These are phyloP conservation scores for Lepidium didymum DNA, from an alignment of 345 rosid genomes.

Conservation along the genomic window DNA sequence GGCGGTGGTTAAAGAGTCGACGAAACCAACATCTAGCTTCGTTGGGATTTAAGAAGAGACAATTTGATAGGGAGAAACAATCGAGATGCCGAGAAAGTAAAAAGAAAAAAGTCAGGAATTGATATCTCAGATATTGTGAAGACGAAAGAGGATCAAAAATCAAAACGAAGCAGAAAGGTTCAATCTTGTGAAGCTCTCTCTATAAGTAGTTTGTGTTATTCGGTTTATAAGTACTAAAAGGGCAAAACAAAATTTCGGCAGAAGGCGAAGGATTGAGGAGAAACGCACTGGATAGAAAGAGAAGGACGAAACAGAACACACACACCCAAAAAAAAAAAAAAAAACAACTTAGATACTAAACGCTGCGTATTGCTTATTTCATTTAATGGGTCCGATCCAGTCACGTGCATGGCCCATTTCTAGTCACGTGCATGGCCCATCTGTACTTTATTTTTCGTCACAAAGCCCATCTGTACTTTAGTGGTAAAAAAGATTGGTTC, in stretches of 20 bases:
- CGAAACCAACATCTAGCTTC: not conserved
- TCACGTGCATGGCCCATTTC: constrained; percentile 14
- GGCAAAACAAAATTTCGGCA: constrained; percentile 15
- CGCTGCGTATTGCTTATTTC: constrained; percentile 6
- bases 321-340: no score
- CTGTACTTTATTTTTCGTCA: constrained; percentile 2
- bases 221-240: not conserved
- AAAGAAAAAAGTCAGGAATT: not conserved
- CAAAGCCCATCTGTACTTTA: constrained; percentile 6
- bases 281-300: constrained; percentile 25
- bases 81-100: constrained; percentile 11
- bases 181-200: constrained; percentile 4
- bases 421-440: constrained; percentile 12
- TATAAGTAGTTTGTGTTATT: not conserved
- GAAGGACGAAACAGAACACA: not conserved
- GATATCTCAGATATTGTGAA: not conserved
- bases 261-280: constrained; percentile 18
- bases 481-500: not conserved
- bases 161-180: not conserved
- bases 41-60: constrained; percentile 9
- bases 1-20: not conserved
- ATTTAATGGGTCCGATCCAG: not conserved
- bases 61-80: not conserved
- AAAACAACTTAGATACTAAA: not conserved
- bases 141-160: not conserved